Evolutionary conservation across 805 yeast species (phyloP), one percentile per base, ranked within the genome.

Genomic region (Pichia phayaonensis): DNA sequence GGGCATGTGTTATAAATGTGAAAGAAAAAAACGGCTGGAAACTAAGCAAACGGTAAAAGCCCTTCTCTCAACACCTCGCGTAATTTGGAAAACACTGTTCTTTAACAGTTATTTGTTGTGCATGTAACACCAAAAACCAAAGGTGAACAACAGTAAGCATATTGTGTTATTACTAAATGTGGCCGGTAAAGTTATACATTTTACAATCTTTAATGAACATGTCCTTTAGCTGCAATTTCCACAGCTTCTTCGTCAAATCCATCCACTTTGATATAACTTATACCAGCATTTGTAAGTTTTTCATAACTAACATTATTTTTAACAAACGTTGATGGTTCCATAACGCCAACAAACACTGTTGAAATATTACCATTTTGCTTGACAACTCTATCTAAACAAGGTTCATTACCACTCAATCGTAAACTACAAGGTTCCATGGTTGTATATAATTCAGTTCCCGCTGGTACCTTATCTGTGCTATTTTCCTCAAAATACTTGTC

Each of bases 391-490:
- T 90, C 90, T 2, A 81, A 82, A 67, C 99, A 94, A 0, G 99
- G 96, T 47, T 74, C 60, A 57, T 92, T 90, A 0, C 98, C 98
- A 62, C 97, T 89, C 34, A 92, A 70, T 48, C 99, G 74, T 50
- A 79, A 77, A 7, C 95, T 83, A 63, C 99, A 94, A 1, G 99
- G 99, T 62, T 94, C 99, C 98, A 94, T 94, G 0, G 97, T 89
- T 0, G 98, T 92, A 65, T 87, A 94, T 13, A 94, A 66, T 39
- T 86, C 87, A 0, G 94, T 80, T 0, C 96, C 96, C 10, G 59
- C 62, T 0, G 97, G 97, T 3, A 89, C 72, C 2, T 68, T 69
- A 3, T 58, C 47, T 8, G 42, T 67, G 12, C 71, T 71, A 1
- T 67, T 63, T 39, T 66, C 58, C 8, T 61, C 57, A 50, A 73